These are phyloP conservation scores for Platanthera guangdongensis DNA, from an alignment of 106 monocot species.

Conservation along the genomic window DNA sequence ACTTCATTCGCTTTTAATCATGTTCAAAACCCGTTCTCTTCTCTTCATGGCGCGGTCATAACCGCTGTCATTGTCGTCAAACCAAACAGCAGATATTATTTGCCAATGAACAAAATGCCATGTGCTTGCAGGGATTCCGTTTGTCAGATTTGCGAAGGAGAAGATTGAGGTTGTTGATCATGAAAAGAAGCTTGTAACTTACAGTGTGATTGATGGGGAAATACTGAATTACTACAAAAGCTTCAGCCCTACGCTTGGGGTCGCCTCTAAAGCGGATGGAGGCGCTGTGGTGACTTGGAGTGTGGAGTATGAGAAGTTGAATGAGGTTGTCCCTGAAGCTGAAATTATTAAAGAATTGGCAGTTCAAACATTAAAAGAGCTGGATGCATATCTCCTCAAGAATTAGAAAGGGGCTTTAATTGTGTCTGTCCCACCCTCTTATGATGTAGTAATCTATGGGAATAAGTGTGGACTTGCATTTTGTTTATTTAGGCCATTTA, in stretches of 20 bases:
- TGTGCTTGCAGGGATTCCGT: slow-evolving; percentile 1
- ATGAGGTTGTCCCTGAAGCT: background rate
- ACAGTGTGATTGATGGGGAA: slow-evolving; percentile 13
- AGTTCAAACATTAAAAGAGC: background rate
- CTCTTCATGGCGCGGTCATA: too few species aligned
- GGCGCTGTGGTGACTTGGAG: background rate
- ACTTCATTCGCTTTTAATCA: too few species aligned
- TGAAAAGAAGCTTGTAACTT: slow-evolving; percentile 2
- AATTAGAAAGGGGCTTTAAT: background rate
- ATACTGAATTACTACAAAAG: background rate
- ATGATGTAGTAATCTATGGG: too few species aligned
- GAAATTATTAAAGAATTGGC: background rate
- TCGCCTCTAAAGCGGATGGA: background rate
- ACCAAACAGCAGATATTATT: too few species aligned
- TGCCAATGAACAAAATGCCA: too few species aligned
- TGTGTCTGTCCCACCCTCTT: too few species aligned
- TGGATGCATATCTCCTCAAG: slow-evolving; percentile 7
- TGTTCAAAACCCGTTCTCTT: too few species aligned
- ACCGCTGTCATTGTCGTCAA: too few species aligned
- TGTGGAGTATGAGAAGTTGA: slow-evolving; percentile 5
- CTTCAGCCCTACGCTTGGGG: background rate
- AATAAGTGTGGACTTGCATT: too few species aligned
- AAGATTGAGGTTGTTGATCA: slow-evolving; percentile 9
- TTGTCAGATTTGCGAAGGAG: background rate
- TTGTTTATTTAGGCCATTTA: too few species aligned